Evolutionary conservation across 257 asterid species (phyloP).

Genomic region (Coffea eugenioides): DNA sequence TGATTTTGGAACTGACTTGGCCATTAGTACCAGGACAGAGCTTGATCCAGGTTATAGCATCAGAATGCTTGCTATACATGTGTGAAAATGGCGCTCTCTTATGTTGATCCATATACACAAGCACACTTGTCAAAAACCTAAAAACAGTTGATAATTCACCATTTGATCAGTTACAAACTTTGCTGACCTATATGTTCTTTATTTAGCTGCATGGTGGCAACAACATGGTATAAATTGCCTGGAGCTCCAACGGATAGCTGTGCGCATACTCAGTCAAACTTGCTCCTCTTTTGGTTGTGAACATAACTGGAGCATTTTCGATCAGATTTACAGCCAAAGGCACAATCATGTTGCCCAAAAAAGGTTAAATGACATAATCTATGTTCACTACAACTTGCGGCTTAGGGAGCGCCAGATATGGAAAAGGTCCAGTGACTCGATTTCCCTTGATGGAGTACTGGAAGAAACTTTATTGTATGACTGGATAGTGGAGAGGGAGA

Average conservation of each 20-base stretch:
- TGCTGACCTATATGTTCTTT: constrained; percentile 30
- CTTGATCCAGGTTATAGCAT: constrained; percentile 80
- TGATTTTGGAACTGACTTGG: constrained; percentile 95
- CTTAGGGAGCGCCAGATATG: constrained; percentile 83
- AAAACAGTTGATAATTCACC: neutral
- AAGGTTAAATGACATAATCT: constrained; percentile 60
- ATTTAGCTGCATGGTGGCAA: constrained; percentile 97
- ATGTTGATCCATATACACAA: neutral
- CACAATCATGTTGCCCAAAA: constrained; percentile 68
- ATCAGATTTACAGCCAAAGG: constrained; percentile 59
- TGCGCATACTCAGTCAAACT: constrained; percentile 85
- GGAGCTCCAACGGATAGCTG: constrained; percentile 86
- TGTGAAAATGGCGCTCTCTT: neutral
- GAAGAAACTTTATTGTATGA: constrained; percentile 67
- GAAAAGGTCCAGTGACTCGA: constrained; percentile 53
- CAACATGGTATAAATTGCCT: constrained; percentile 89
- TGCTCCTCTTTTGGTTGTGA: constrained; percentile 86
- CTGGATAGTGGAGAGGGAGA: constrained; percentile 80
- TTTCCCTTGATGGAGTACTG: constrained; percentile 54
- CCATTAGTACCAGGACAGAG: constrained; percentile 80
- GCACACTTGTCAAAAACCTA: neutral
- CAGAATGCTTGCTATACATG: constrained; percentile 9
- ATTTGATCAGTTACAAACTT: constrained; percentile 14
- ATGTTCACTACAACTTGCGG: constrained; percentile 84
- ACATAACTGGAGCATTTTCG: constrained; percentile 87